Base-by-base conservation (phyloP, 1,284 basidiomycete genomes). In the Rhodotorula sp. region DNA sequence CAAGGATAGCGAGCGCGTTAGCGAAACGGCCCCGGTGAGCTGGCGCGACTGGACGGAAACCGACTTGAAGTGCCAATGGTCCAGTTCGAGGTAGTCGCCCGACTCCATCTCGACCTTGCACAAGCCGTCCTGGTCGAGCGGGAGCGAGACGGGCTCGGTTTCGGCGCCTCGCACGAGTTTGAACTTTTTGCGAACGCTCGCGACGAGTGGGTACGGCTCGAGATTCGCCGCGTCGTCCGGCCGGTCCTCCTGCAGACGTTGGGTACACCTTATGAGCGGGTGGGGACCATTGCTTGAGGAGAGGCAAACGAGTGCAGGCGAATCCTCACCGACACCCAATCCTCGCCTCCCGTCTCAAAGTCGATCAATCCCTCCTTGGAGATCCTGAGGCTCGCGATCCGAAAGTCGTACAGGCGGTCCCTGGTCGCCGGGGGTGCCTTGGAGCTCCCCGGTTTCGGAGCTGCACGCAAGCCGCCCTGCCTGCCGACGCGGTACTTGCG, bases 401-500 rank as follows among this genome's bases (percentile, higher is more conserved):
- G 30, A 22, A 74, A 74, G 66, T 75, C 74, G 46, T 66, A 59
- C 29, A 60, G 56, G 0, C 66, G 7, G 1, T 53, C 37, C 53
- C 49, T 57, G 15, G n/a, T 54, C n/a, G 62, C 53, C 12, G 53
- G 53, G 1, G 62, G 55, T n/a, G 46, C 64, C 33, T 45, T 60
- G 24, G 33, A 18, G 24, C 18, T 18, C 10, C 54, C 60, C 0
- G 44, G 24, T 26, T 65, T 60, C 1, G 59, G 17, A 1, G 37
- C 30, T 1, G 48, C 64, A 8, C 62, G 18, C 12, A 63, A 37
- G 1, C 62, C 64, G 42, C 66, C 67, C 4, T 66, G n/a, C 6
- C 72, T n/a, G 3, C 69, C 74, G n/a, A 67, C 59, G 45, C 62
- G 67, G 69, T 75, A 75, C 26, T 24, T 22, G 12, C 74, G 51